Evolutionary conservation across 148 eudicot genomes (phyloP).

Genomic region (Fagopyrum tataricum): DNA sequence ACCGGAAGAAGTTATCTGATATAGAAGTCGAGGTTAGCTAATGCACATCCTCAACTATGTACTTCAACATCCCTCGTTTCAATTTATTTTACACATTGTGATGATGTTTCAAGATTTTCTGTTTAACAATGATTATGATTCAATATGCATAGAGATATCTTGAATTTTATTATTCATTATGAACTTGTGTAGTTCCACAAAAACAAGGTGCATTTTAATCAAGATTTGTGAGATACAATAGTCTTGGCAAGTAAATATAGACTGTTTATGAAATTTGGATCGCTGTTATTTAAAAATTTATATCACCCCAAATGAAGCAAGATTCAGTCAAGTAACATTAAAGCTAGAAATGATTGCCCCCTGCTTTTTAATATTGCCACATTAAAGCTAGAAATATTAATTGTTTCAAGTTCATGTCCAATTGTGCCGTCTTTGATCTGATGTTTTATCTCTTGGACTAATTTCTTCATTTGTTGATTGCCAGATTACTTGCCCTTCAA

Average conservation of each 20-base stretch:
- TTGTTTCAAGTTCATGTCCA: not conserved
- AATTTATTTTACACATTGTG: not conserved
- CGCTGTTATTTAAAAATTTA: not conserved
- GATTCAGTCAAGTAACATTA: not conserved
- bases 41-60: not conserved
- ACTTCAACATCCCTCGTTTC: not conserved
- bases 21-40: conserved; percentile 77
- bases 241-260: not conserved
- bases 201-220: not conserved
- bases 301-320: not conserved
- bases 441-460: not conserved
- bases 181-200: not conserved
- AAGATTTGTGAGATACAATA: not conserved
- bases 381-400: not conserved
- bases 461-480: conserved; percentile 38
- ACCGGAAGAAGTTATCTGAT: conserved; percentile 68
- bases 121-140: not conserved
- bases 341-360: not conserved
- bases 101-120: not conserved
- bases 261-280: not conserved
- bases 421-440: not conserved
- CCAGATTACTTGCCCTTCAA: conserved; percentile 70
- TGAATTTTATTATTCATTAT: not conserved
- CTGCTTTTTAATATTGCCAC: not conserved
- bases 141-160: not conserved